Percentiles rank a stretch among this genome's conserved stretches.
Evolutionary conservation across 192 early-diverging fungal species (phyloP).

Genomic region (Coemansia sp.): DNA sequence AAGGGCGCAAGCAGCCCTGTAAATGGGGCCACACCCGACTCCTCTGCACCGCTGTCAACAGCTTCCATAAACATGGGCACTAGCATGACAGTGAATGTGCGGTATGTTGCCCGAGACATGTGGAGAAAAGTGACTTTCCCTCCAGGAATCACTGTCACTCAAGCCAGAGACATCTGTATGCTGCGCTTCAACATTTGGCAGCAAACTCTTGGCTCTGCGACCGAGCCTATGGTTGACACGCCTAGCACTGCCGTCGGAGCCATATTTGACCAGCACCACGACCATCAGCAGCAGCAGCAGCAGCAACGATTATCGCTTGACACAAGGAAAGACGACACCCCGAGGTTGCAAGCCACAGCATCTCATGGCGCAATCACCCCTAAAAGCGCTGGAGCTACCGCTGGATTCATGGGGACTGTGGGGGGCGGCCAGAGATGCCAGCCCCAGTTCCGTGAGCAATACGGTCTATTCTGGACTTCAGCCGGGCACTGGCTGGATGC

Average conservation of each 20-base stretch:
- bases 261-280: slow-evolving; percentile 7
- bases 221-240: slow-evolving; percentile 2
- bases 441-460: slow-evolving; percentile 54
- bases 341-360: neutral
- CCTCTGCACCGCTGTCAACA: slow-evolving; percentile 13
- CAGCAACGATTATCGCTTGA: neutral
- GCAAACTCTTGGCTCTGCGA: slow-evolving; percentile 26
- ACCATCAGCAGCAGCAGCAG: neutral
- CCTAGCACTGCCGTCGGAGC: neutral
- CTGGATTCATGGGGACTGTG: slow-evolving; percentile 21
- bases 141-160: slow-evolving; percentile 54
- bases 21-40: neutral
- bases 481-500: slow-evolving; percentile 58
- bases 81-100: slow-evolving; percentile 49
- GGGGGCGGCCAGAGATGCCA: slow-evolving; percentile 21
- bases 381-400: slow-evolving; percentile 13
- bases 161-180: slow-evolving; percentile 58
- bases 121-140: slow-evolving; percentile 56
- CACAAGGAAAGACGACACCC: neutral
- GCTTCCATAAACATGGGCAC: slow-evolving; percentile 30
- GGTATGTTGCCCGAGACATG: slow-evolving; percentile 57
- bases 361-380: neutral
- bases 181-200: slow-evolving; percentile 59
- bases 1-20: slow-evolving; percentile 9
- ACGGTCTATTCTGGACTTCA: slow-evolving; percentile 57